Conservation (phyloP, 2,329 filamentous ascomycete genomes). For the Elsinoe fawcettii region DNA sequence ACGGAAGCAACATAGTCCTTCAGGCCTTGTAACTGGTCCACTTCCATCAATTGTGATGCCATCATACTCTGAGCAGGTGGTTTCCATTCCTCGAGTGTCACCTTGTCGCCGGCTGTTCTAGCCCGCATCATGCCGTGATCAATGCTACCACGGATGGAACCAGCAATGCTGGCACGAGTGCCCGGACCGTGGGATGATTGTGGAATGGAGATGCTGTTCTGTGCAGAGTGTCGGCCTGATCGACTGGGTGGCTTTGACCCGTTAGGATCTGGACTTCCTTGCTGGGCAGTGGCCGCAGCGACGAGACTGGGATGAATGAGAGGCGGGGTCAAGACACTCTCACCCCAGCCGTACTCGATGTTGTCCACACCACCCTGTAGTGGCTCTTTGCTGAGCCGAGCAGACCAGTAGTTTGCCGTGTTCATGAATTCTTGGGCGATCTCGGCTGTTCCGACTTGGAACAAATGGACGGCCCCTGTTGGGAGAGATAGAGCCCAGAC, state of each 20-base stretch:
- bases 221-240: constrained; percentile 14
- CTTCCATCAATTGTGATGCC: constrained; percentile 67
- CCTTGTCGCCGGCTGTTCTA: constrained; percentile 75
- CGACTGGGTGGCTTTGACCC: constrained; percentile 20
- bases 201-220: constrained; percentile 20
- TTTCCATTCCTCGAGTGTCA: constrained; percentile 78
- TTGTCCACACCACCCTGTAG: constrained; percentile 90
- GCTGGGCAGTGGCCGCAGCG: constrained; percentile 21
- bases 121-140: constrained; percentile 50
- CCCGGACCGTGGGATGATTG: not conserved
- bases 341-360: constrained; percentile 95
- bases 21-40: constrained; percentile 71
- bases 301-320: constrained; percentile 33
- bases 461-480: constrained; percentile 91
- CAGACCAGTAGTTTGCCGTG: constrained; percentile 96
- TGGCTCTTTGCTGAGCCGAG: constrained; percentile 86
- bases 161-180: constrained; percentile 30
- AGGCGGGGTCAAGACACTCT: constrained; percentile 60
- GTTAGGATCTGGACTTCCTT: constrained; percentile 24
- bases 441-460: constrained; percentile 91
- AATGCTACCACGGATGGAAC: constrained; percentile 52
- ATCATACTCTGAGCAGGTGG: constrained; percentile 88
- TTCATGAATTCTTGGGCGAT: constrained; percentile 91
- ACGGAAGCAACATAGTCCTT: constrained; percentile 74
- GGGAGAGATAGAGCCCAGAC: constrained; percentile 92